These are phyloP conservation scores for Monilinia laxa DNA, from an alignment of 2,329 filamentous ascomycete genomes.

Conservation along the genomic window DNA sequence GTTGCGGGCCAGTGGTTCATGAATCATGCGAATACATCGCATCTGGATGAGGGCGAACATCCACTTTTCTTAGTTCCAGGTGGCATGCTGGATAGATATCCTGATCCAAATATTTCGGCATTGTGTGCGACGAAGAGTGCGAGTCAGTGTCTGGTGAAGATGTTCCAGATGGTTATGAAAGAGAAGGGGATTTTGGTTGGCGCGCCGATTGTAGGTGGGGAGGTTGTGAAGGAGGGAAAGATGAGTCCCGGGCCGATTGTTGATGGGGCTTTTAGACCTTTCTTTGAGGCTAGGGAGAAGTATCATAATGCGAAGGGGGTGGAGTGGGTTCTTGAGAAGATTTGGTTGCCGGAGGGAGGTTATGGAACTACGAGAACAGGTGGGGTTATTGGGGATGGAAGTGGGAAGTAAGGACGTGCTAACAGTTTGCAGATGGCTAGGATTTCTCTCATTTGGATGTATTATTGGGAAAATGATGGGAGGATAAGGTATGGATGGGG, in stretches of 20 bases:
- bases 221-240: background rate
- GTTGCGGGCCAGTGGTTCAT: constrained; percentile 18
- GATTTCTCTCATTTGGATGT: background rate
- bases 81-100: constrained; percentile 2
- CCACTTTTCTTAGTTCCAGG: constrained; percentile 6
- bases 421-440: background rate
- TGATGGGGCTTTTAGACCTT: constrained; percentile 9
- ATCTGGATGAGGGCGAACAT: background rate
- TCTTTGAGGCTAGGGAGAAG: constrained; percentile 17
- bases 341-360: background rate
- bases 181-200: constrained; percentile 7
- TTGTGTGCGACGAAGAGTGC: constrained; percentile 5
- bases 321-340: background rate
- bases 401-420: background rate
- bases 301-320: background rate
- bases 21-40: constrained; percentile 6
- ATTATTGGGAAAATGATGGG: accelerated
- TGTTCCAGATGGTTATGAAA: constrained; percentile 12
- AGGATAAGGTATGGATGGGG: background rate
- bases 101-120: background rate
- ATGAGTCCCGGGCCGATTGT: constrained; percentile 13
- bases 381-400: background rate
- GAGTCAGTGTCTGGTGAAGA: constrained; percentile 16
- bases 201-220: constrained; percentile 7
- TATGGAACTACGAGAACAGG: background rate